Evolutionary conservation across 768 basidiomycete species (phyloP).

Genomic region (Auriscalpium vulgare): DNA sequence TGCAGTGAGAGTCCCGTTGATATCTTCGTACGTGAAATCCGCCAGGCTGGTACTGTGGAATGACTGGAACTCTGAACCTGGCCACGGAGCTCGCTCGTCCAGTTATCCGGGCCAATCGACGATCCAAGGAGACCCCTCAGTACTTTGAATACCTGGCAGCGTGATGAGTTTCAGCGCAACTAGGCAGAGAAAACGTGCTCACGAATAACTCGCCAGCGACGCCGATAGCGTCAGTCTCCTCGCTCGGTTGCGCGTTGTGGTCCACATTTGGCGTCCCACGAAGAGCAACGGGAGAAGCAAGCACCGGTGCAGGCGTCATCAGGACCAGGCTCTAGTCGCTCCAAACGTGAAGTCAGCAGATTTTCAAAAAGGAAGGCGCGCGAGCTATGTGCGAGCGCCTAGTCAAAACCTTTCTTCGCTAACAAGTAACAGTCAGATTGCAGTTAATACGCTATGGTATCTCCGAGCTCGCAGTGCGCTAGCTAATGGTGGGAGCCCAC

Average conservation of each 20-base stretch:
- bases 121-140: conserved; percentile 6
- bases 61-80: conserved; percentile 10
- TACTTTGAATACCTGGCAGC: conserved; percentile 10
- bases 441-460: no score
- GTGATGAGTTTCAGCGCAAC: no score
- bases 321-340: no score
- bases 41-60: conserved; percentile 11
- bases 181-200: background rate
- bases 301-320: no score
- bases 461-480: no score
- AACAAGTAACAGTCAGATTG: no score
- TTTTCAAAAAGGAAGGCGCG: no score
- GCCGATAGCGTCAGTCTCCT: conserved; percentile 7
- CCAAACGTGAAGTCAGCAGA: no score
- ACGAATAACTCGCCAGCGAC: conserved; percentile 17
- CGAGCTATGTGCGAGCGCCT: no score
- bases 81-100: conserved; percentile 21
- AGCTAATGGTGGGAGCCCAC: no score
- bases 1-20: conserved; percentile 15
- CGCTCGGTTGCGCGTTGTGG: background rate
- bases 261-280: background rate
- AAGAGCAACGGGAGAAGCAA: no score
- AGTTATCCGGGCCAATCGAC: conserved; percentile 17
- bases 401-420: no score
- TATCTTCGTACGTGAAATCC: conserved; percentile 20